Base-by-base conservation (phyloP, 192 early-diverging fungal genomes). In the Mortierella alpina region DNA sequence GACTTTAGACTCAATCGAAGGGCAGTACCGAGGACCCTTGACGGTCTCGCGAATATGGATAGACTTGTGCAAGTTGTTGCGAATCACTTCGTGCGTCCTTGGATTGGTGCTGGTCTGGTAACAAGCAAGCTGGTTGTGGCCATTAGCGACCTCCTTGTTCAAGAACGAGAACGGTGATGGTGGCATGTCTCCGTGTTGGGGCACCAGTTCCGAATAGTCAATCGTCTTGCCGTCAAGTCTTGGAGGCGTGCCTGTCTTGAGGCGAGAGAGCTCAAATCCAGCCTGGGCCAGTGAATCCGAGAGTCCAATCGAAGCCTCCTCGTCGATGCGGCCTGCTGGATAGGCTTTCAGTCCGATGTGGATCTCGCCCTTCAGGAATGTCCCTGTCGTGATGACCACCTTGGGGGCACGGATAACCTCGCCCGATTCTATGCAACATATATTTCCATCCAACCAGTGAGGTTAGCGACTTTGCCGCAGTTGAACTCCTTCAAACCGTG, bases 231-330 rank as follows among this genome's bases (percentile, higher is more conserved):
- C 92, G 60, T 93, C 91, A 49, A 95, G 83, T 59, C 94, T 75
- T 13, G 94, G 90, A 40, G 94, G 94, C 11, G 94, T 95, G 20
- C 94, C 94, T n/a, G 94, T 95, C 77, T 95, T 95, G 72, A 95
- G 87, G n/a, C 94, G 72, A 2, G 91, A 90, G 41, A 95, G 87
- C 47, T 86, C 86, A 63, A 95, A 95, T 6, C 93, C 94, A 23
- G 94, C 94, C 15, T 86, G 77, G 22, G 85, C 86, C 14, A 95
- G 75, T 31, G 94, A 93, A 51, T 92, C 87, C 2, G 94, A 92
- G n/a, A 95, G 77, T 4, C 91, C 93, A 46, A 90, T 86, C 12
- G 93, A 92, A 11, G 94, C 90, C 2, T 89, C 88, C 67, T 95
- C 94, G 53, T 84, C 86, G 31, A 90, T 92, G 45, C 94, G 87